Evolutionary conservation across 2,329 filamentous ascomycete genomes (phyloP).

Genomic region (Celoporthe dispersa): DNA sequence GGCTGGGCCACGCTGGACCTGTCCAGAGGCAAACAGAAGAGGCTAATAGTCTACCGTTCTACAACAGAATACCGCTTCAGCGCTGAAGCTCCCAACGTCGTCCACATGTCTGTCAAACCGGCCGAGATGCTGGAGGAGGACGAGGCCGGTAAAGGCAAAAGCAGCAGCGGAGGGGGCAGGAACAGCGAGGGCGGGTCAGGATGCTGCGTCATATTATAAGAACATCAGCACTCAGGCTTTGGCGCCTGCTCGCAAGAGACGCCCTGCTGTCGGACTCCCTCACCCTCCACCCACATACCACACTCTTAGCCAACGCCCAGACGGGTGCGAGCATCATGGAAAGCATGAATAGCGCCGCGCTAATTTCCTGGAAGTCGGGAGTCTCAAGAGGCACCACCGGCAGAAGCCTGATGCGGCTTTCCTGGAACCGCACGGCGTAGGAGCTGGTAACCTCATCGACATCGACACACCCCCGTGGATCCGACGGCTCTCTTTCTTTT

Average conservation of each 20-base stretch:
- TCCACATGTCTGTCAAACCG: conserved; percentile 93
- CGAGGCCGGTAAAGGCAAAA: conserved; percentile 71
- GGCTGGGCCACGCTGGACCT: not conserved
- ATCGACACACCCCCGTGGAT: not conserved
- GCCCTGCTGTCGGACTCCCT: not conserved
- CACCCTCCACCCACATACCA: not conserved
- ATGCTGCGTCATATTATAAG: conserved; percentile 59
- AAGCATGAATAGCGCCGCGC: not conserved
- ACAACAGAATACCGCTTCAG: conserved; percentile 77
- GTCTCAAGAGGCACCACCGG: too few species aligned
- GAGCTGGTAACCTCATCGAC: conserved; percentile 1
- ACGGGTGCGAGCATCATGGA: not conserved
- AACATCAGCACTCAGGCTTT: not conserved
- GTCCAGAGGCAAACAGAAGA: not conserved
- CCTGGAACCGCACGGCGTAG: not conserved
- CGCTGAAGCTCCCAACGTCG: conserved; percentile 75
- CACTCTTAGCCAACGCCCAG: too few species aligned
- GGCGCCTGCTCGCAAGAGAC: not conserved
- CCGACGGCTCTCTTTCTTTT: conserved; percentile 12
- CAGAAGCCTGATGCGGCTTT: not conserved
- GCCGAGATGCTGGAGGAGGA: conserved; percentile 84
- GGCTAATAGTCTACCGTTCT: conserved; percentile 8
- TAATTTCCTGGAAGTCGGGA: not conserved
- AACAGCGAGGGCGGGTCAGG: conserved; percentile 46
- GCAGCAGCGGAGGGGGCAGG: conserved; percentile 46